Conservation (phyloP, 768 basidiomycete genomes). For the Crucibulum laeve region DNA sequence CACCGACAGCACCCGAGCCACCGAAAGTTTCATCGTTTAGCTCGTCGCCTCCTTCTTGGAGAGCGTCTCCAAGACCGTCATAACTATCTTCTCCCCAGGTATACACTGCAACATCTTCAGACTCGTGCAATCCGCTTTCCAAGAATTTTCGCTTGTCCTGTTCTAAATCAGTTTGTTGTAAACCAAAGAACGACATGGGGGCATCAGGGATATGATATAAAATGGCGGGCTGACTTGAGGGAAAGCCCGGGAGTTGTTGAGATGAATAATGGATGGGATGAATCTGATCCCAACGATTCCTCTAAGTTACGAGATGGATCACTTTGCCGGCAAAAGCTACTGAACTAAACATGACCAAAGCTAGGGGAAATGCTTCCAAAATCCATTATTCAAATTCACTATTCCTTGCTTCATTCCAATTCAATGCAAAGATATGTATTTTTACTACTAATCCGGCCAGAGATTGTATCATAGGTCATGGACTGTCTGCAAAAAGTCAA, state of each 20-base stretch:
- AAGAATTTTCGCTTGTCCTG: conserved; percentile 56
- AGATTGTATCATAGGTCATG: conserved; percentile 28
- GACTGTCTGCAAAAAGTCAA: conserved; percentile 84
- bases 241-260: neutral
- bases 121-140: conserved; percentile 43
- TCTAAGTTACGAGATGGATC: neutral
- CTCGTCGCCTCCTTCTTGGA: conserved; percentile 89
- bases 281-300: too few species aligned
- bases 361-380: too few species aligned
- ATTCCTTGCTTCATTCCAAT: neutral
- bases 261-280: neutral
- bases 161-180: conserved; percentile 60
- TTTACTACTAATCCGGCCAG: neutral
- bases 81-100: conserved; percentile 91
- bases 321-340: neutral
- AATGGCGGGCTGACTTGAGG: neutral
- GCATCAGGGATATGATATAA: conserved; percentile 24
- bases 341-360: neutral
- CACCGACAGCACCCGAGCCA: conserved; percentile 62
- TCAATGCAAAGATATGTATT: neutral
- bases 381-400: too few species aligned
- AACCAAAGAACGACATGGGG: conserved; percentile 82
- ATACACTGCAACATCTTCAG: conserved; percentile 85
- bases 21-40: conserved; percentile 98
- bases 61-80: conserved; percentile 82